Percentiles rank a stretch among this genome's conserved stretches.
Evolutionary conservation across 1,284 basidiomycete species (phyloP).

Genomic region (Neonothopanus nambi): DNA sequence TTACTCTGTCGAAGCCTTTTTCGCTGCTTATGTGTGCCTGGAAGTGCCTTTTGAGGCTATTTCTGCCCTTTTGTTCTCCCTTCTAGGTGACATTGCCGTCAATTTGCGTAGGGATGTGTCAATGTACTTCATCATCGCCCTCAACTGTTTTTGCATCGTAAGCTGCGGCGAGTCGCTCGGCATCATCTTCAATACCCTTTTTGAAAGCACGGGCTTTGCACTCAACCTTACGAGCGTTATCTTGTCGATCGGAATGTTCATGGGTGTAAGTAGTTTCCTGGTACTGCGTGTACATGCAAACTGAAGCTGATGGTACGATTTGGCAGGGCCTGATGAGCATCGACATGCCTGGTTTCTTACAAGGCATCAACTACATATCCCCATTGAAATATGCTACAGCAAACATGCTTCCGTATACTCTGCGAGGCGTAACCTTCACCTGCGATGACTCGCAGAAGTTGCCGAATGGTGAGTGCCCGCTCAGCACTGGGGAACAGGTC

Average conservation of each 20-base stretch:
- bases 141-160: slow-evolving; percentile 18
- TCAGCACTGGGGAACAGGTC: slow-evolving; percentile 15
- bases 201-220: slow-evolving; percentile 17
- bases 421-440: slow-evolving; percentile 14
- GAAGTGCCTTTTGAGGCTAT: slow-evolving; percentile 18
- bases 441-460: slow-evolving; percentile 15
- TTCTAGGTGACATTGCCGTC: slow-evolving; percentile 14
- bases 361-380: slow-evolving; percentile 19
- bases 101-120: slow-evolving; percentile 14
- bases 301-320: too few species aligned
- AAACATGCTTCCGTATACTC: slow-evolving; percentile 14
- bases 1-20: slow-evolving; percentile 19
- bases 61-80: slow-evolving; percentile 13
- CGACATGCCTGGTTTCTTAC: slow-evolving; percentile 16
- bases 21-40: slow-evolving; percentile 12
- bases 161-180: slow-evolving; percentile 18
- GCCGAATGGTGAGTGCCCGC: slow-evolving; percentile 11
- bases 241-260: slow-evolving; percentile 16
- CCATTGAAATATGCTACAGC: slow-evolving; percentile 15
- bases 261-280: slow-evolving; percentile 13
- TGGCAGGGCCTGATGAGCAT: slow-evolving; percentile 16
- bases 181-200: slow-evolving; percentile 20
- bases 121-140: slow-evolving; percentile 18
- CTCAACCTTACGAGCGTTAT: slow-evolving; percentile 16
- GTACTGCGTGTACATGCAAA: neutral